Evolutionary conservation across 176 grass and related monocot genomes (phyloP).

Genomic region (Bonia amplexicaulis): DNA sequence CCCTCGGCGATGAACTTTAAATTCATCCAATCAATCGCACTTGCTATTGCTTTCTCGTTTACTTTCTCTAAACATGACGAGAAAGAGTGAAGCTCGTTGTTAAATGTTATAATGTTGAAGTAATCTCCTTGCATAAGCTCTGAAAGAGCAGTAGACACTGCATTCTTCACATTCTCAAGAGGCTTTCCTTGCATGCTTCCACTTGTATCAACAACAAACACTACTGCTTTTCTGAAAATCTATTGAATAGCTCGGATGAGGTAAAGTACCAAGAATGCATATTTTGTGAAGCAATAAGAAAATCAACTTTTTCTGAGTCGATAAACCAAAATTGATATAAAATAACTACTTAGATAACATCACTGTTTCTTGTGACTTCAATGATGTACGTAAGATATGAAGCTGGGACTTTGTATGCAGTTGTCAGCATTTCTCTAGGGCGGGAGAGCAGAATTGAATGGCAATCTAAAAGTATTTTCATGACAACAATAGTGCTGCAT

Average conservation of each 20-base stretch:
- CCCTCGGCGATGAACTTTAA: constrained; percentile 65
- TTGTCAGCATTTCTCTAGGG: constrained; percentile 14
- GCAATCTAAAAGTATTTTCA: not conserved
- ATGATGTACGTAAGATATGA: not conserved
- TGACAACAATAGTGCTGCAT: not conserved
- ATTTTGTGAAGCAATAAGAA: not conserved
- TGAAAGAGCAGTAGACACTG: constrained; percentile 58
- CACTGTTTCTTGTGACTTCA: not conserved
- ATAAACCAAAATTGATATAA: not conserved
- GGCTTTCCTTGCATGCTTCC: constrained; percentile 89
- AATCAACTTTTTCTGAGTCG: not conserved
- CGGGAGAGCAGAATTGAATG: not conserved
- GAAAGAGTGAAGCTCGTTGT: constrained; percentile 70
- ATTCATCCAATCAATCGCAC: constrained; percentile 60
- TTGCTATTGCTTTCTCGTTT: constrained; percentile 59
- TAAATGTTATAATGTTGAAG: constrained; percentile 92
- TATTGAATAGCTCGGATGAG: constrained; percentile 33
- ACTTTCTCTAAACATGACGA: constrained; percentile 78
- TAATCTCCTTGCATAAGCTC: constrained; percentile 62
- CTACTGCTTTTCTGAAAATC: constrained; percentile 75
- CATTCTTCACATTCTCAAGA: constrained; percentile 82
- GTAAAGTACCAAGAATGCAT: constrained; percentile 5
- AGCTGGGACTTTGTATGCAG: not conserved
- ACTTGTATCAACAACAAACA: constrained; percentile 95
- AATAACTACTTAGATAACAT: not conserved